Percentiles rank a stretch among this genome's conserved stretches.
These are phyloP conservation scores for Polygonum maritimum DNA, from an alignment of 148 eudicot species.

Conservation along the genomic window DNA sequence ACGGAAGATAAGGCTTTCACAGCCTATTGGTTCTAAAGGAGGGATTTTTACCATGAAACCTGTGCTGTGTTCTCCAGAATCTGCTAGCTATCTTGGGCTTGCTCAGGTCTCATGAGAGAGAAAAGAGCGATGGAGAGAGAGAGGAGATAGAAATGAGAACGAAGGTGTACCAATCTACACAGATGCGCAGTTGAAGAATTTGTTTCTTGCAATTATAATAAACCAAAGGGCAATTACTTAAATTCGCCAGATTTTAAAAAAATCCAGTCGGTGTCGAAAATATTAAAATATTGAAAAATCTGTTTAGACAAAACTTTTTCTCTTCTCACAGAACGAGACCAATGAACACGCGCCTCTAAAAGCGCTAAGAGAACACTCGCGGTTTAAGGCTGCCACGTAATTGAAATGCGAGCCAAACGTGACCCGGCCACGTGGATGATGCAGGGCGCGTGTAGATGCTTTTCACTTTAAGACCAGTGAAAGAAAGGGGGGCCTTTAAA, in stretches of 20 bases:
- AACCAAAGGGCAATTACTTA: neutral
- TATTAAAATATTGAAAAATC: neutral
- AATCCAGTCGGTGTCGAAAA: neutral
- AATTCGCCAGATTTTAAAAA: neutral
- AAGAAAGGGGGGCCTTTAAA: neutral
- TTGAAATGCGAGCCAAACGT: neutral
- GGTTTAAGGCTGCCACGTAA: neutral
- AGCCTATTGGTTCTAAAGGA: neutral
- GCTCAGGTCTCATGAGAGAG: constrained; percentile 5
- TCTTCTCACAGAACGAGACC: neutral
- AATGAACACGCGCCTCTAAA: neutral
- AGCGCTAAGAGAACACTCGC: neutral
- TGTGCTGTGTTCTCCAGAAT: neutral
- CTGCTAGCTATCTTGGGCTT: neutral
- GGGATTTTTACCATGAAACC: constrained; percentile 7
- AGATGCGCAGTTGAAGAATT: constrained; percentile 5
- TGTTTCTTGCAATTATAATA: neutral
- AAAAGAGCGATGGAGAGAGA: neutral
- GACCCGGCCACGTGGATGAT: neutral
- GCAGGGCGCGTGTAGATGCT: neutral
- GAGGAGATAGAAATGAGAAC: neutral
- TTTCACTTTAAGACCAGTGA: neutral
- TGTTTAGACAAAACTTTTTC: too few relatives aligned
- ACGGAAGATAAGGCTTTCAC: constrained; percentile 3
- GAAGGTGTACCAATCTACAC: constrained; percentile 8